Evolutionary conservation across 805 yeast genomes (phyloP), one percentile per base, ranked within the genome.

Genomic region (Cyberlindnera xishuangbannaensis): DNA sequence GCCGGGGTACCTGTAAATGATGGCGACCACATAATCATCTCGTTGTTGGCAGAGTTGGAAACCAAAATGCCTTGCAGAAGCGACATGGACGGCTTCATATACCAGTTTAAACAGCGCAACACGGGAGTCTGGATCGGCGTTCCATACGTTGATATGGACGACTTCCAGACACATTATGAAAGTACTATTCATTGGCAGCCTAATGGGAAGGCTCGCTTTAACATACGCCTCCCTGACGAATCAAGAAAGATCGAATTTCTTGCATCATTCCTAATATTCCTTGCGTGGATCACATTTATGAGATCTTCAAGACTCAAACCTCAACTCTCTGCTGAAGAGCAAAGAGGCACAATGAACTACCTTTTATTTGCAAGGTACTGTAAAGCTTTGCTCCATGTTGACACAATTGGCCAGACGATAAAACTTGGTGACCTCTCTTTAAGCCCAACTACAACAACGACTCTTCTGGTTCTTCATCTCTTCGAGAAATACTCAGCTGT

Each of bases 401-500:
- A 31, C 20, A 20, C 13, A 14, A 32, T 37, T 18, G 36, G 36
- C 13, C 24, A 26, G 8, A n/a, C 14, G n/a, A 32, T 37, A 28
- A 20, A 20, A 13, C 28, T 24, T 2, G 36, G 35, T 2, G 22
- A 29, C 24, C 15, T 29, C 3, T 4, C 24, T 1, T 13, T 32
- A 23, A 37, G 36, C 25, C 35, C 40, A 5, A 15, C 21, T 17
- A 26, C 40, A 3, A 33, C 36, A 2, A 16, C 15, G 16, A 37
- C 34, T 4, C 18, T 21, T 6, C 27, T 29, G 4, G n/a, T 25
- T 2, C 28, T 19, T 13, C 36, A 31, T 20, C 18, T 29, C 15
- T 32, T 37, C n/a, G 36, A 32, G 19, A 16, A 16, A n/a, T 37
- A 32, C 23, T 37, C 40, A 2, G 36, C 36, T 7, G 33, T 37